Percentiles rank a stretch among this genome's conserved stretches.
These are phyloP conservation scores for Calocybe gangraenosa DNA, from an alignment of 768 basidiomycete species.

Conservation along the genomic window DNA sequence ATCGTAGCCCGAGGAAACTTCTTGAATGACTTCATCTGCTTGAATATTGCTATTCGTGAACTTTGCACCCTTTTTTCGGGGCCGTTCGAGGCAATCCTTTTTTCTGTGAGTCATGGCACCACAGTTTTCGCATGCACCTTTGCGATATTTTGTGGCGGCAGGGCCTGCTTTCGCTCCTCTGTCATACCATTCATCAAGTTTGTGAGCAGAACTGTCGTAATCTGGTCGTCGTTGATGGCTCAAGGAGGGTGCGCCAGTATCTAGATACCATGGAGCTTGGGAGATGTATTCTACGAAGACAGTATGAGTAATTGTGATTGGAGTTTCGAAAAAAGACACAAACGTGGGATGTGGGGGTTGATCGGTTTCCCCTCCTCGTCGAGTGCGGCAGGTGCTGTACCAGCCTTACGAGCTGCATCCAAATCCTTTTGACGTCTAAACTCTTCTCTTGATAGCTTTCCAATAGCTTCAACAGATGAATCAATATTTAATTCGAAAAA, in stretches of 20 bases:
- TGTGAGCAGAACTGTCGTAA: conserved; percentile 51
- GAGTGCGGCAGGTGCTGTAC: conserved; percentile 93
- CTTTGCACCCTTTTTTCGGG: conserved; percentile 93
- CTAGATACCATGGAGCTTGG: conserved; percentile 98
- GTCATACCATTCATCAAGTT: conserved; percentile 90
- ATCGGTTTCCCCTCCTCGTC: conserved; percentile 95
- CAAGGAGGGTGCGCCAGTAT: conserved; percentile 89
- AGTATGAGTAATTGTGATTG: neutral
- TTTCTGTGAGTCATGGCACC: conserved; percentile 93
- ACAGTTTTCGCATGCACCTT: conserved; percentile 99
- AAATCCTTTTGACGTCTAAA: conserved; percentile 95
- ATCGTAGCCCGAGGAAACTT: conserved; percentile 74
- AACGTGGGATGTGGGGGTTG: conserved; percentile 98
- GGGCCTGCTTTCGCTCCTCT: conserved; percentile 81
- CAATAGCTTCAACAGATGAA: conserved; percentile 38
- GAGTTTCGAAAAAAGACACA: conserved; percentile 22
- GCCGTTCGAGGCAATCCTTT: conserved; percentile 92
- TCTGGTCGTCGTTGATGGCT: conserved; percentile 87
- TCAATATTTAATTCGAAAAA: conserved; percentile 5
- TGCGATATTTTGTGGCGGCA: conserved; percentile 94
- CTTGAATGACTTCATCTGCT: conserved; percentile 87
- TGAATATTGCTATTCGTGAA: conserved; percentile 88
- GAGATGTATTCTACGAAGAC: conserved; percentile 83
- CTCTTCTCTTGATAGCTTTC: conserved; percentile 92
- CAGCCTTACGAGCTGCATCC: conserved; percentile 97